Percentiles rank a stretch among this genome's conserved stretches.
phyloP scores from a whole-genome alignment of 1,139 yeast species.

The Saccharomyces hybrid region DNA sequence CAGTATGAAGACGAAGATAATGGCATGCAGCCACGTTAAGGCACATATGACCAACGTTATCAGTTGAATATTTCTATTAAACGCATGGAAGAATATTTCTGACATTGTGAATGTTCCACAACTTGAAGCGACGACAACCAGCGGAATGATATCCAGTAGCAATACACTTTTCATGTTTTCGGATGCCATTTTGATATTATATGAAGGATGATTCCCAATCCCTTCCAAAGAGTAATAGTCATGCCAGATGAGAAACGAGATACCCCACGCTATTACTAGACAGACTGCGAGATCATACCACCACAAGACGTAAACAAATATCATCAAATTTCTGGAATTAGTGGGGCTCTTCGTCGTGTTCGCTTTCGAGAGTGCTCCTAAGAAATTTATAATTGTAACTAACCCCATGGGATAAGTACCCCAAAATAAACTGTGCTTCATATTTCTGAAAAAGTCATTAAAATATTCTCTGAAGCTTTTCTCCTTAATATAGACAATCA shows the following conservation, averaged over 20 bases:
- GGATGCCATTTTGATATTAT: constrained; percentile 11
- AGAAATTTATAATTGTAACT: constrained; percentile 51
- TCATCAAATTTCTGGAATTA: constrained; percentile 31
- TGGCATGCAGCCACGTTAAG: constrained; percentile 63
- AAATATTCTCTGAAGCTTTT: constrained; percentile 13
- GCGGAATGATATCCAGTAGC: constrained; percentile 65
- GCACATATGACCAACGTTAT: constrained; percentile 49
- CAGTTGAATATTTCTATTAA: constrained; percentile 36
- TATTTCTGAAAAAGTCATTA: constrained; percentile 29
- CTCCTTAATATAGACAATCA: constrained; percentile 9
- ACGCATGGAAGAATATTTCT: constrained; percentile 37
- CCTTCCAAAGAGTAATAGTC: constrained; percentile 23
- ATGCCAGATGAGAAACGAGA: constrained; percentile 41
- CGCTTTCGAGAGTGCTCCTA: constrained; percentile 36
- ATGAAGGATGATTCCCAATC: constrained; percentile 36
- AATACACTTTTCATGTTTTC: constrained; percentile 17
- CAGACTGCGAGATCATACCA: constrained; percentile 54
- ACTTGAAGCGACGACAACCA: constrained; percentile 64
- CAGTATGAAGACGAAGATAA: constrained; percentile 51
- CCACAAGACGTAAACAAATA: constrained; percentile 55
- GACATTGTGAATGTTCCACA: constrained; percentile 46
- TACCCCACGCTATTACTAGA: constrained; percentile 50
- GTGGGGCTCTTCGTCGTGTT: constrained; percentile 15
- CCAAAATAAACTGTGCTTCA: constrained; percentile 49
- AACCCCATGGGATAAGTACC: constrained; percentile 80